Evolutionary conservation across 768 basidiomycete species (phyloP), one percentile per base, ranked within the genome.

Genomic region (Naganishia vaughanmartiniae): DNA sequence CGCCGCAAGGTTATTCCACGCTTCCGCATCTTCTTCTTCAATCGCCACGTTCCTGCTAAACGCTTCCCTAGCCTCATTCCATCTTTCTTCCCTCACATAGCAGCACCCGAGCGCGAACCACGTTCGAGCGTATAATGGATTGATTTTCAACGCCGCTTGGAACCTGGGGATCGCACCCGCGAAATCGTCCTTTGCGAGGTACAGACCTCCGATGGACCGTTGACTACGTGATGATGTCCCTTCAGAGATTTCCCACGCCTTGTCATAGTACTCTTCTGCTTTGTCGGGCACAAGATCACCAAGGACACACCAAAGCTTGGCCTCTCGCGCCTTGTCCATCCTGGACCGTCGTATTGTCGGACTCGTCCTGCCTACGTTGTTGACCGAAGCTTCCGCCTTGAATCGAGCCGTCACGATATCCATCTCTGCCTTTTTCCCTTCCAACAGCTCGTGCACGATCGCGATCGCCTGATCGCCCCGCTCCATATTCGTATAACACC

Each of bases 21-120:
- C 95, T 84, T 98, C 95, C 4, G 87, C 92, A 76, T 99, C 94
- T 74, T 98, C 96, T 70, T 94, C 92, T 71, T 98, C 95, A 70
- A 98, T 88, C 15, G 87, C 83, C 0, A 97, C 93, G 75, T 92
- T 93, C 17, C 94, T 85, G 60, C 83, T 83, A 80, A 98, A 98
- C 0, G 91, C 90, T 54, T 89, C 87, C 67, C 87, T 87, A 2
- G 91, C 95, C 15, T 87, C 89, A 19, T 85, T 85, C 94, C 93
- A 98, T 58, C 88, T 83, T 81, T 96, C 91, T 70, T 84, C 76
- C n/a, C 90, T 85, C 80, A 94, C 87, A 73, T 85, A 88, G 4
- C 93, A 88, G 74, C 95, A 97, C 0, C 96, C 96, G n/a, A 99
- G 86, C 45, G 94, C 87, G 82, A 97, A 99, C 96, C 96, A 98